Base-by-base conservation (phyloP, 306 rosid genomes). In the Glycine latifolia region DNA sequence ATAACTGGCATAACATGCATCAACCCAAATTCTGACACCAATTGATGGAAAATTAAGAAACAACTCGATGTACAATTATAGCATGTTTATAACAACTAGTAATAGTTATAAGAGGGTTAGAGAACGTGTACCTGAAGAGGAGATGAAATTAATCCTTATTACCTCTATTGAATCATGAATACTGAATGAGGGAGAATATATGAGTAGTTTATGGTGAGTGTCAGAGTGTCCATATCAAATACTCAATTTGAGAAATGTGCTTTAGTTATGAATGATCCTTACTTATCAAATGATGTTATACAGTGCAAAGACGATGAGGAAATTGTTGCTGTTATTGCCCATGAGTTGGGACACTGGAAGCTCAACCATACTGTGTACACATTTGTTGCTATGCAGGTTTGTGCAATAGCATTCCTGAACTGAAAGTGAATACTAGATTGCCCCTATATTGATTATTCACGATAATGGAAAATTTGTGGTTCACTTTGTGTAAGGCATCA, bases 281-380 rank as follows among this genome's bases (percentile, higher is more conserved):
- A 84, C 73, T 62, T 69, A 41, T 61, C 44, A 71, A 79, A 66
- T 71, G 62, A 68, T 67, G 66, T 75, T 76, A 81, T 84, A 79
- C 86, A 95, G 98, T 95, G 99, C 91, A 95, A 95, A 92, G 50
- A 91, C 47, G 93, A 93, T 49, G 97, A 95, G 75, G 99, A 95
- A 87, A 91, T 95, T 79, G 98, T 93, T 63, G 98, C 99, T 61
- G 99, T 95, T 76, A 93, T 93, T 85, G 99, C 97, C 76, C 99
- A 95, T 69, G 98, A 95, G 85, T 87, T 95, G 70, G 99, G 99
- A 83, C 99, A 95, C 83, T 95, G 99, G 99, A 91, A 95, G 85
- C 99, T 95, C 76, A 95, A 87, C 84, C 99, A 95, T 83, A 95
- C 99, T 0, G 79, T 91, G 88, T 95, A 89, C 89, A 89, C 99